These are phyloP conservation scores for Ophiostoma australiae DNA, from an alignment of 2,329 filamentous ascomycete species.

Conservation along the genomic window DNA sequence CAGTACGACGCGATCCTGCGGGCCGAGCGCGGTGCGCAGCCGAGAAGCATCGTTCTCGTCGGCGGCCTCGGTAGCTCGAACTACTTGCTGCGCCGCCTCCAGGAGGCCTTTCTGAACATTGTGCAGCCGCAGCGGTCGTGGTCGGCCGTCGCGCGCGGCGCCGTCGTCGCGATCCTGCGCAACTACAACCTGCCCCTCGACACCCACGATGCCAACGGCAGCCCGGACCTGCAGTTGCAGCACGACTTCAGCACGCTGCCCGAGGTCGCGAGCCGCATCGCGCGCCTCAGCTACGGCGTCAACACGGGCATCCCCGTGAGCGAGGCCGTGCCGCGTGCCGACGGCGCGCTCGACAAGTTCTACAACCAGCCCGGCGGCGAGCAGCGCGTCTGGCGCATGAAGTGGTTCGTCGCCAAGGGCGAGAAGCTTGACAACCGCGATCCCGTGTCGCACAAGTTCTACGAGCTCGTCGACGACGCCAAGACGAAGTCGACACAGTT, in stretches of 20 bases:
- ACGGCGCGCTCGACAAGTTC: constrained; percentile 9
- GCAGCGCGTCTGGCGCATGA: constrained; percentile 24
- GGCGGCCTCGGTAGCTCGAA: constrained; percentile 46
- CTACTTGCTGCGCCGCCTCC: constrained; percentile 40
- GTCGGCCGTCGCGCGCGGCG: constrained; percentile 48
- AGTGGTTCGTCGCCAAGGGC: constrained; percentile 24
- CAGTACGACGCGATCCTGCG: constrained; percentile 18
- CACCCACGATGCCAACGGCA: background rate
- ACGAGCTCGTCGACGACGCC: constrained; percentile 20
- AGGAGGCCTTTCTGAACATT: constrained; percentile 38
- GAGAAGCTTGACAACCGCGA: constrained; percentile 24
- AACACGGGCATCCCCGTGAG: constrained; percentile 18
- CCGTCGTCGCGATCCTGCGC: constrained; percentile 42
- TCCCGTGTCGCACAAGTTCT: constrained; percentile 25
- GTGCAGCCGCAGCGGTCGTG: constrained; percentile 47
- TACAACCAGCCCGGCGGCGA: background rate
- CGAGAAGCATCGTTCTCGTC: constrained; percentile 43
- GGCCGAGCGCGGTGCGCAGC: constrained; percentile 19
- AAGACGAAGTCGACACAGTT: constrained; percentile 13
- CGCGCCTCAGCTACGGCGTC: constrained; percentile 25
- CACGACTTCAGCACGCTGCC: constrained; percentile 15
- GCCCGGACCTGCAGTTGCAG: constrained; percentile 5
- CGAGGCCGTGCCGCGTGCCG: constrained; percentile 12
- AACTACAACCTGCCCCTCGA: constrained; percentile 2
- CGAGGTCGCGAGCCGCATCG: constrained; percentile 19